These are phyloP conservation scores for Lachnellula suecica DNA, from an alignment of 2,329 filamentous ascomycete species.

Conservation along the genomic window DNA sequence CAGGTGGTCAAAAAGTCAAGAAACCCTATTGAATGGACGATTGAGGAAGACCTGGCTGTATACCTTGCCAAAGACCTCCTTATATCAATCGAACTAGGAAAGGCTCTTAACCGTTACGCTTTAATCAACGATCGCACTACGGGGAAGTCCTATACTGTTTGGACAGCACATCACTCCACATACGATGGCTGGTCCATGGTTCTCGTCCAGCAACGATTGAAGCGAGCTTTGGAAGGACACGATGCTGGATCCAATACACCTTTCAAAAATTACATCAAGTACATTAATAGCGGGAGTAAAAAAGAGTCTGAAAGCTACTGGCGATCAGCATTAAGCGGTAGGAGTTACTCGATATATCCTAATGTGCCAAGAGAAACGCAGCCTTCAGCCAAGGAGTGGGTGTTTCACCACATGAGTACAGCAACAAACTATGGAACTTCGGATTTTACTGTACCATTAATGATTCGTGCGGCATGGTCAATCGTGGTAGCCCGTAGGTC, in stretches of 20 bases:
- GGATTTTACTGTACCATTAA: slow-evolving; percentile 20
- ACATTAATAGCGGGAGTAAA: slow-evolving; percentile 42
- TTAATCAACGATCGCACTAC: slow-evolving; percentile 14
- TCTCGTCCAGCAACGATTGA: slow-evolving; percentile 30
- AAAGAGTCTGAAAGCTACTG: slow-evolving; percentile 44
- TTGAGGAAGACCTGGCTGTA: slow-evolving; percentile 22
- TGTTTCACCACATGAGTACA: slow-evolving; percentile 43
- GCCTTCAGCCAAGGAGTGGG: not conserved
- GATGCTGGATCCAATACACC: slow-evolving; percentile 28
- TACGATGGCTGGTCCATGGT: slow-evolving; percentile 55
- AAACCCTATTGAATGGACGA: slow-evolving; percentile 18
- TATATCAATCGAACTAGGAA: slow-evolving; percentile 28
- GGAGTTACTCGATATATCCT: slow-evolving; percentile 43
- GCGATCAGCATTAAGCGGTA: slow-evolving; percentile 39
- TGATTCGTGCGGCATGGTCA: slow-evolving; percentile 38
- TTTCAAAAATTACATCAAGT: slow-evolving; percentile 49
- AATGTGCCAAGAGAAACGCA: not conserved
- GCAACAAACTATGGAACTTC: slow-evolving; percentile 23
- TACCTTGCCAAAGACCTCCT: slow-evolving; percentile 18
- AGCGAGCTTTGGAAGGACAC: slow-evolving; percentile 18
- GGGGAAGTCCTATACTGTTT: slow-evolving; percentile 43
- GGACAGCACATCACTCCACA: slow-evolving; percentile 54
- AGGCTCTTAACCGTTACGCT: slow-evolving; percentile 22
- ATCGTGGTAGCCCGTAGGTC: slow-evolving; percentile 39
- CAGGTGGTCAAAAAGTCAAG: slow-evolving; percentile 24